Base-by-base conservation (phyloP, 805 yeast genomes). In the Groenewaldozyma salmanticensis region DNA sequence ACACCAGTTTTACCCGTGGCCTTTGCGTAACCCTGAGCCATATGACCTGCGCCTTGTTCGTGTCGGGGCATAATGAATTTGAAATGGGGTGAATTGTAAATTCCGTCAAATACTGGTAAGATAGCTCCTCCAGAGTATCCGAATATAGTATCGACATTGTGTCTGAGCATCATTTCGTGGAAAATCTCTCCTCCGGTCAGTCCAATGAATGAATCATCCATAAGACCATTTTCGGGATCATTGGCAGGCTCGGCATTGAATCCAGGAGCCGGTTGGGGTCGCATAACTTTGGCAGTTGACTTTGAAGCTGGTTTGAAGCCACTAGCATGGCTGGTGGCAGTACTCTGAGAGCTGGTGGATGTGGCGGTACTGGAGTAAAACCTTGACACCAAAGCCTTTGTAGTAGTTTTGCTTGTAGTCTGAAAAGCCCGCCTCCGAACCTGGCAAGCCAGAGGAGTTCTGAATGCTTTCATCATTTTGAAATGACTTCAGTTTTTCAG, bases 91-190 rank as follows among this genome's bases (percentile, higher is more conserved):
- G 95, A 83, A 68, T 90, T 82, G 71, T 81, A 84, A 53, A 92
- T 92, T 52, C 97, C 97, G 61, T 92, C 98, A 59, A 82, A 92
- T 20, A 92, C 98, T 11, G 98, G 97, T 55, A 92, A 72, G 57
- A 92, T 92, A 52, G 98, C 98, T 61, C 98, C 98, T 57, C 98
- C 98, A 42, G 98, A 94, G 68, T 92, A 92, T 33, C 98, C 98
- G 61, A 90, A 92, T 37, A 92, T 77, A 45, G 96, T 86, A 63
- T 92, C 96, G 43, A 92, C 98, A 41, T 84, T 75, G 61, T 92
- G 96, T 61, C 96, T 77, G 48, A 78, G 71, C 97, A 92, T 92
- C 97, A 92, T 92, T 65, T 90, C 97, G 63, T 90, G 96, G 70
- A 92, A 92, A 48, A 92, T 88, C 66, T 92, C 92, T 53, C 98